Conservation (phyloP, 2,329 filamentous ascomycete genomes). For the Fusarium keratoplasticum region DNA sequence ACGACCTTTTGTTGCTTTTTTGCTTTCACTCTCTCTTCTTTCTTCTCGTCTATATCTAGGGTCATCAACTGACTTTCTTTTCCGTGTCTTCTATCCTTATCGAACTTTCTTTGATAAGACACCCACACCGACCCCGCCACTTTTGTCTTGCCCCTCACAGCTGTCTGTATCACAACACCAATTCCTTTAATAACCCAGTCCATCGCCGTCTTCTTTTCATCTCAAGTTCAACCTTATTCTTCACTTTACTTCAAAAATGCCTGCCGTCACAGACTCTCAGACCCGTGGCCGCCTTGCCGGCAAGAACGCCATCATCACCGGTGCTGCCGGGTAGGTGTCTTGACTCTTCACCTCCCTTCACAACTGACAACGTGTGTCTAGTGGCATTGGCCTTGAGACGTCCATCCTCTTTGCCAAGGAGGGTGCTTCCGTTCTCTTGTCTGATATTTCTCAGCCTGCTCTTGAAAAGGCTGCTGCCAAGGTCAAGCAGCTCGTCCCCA, state of each 20-base stretch:
- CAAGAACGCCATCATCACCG: constrained; percentile 80
- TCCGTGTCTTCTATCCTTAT: constrained; percentile 16
- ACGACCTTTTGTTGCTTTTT: constrained; percentile 4
- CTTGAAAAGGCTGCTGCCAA: constrained; percentile 82
- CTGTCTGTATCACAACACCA: constrained; percentile 10
- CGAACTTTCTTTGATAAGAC: constrained; percentile 27
- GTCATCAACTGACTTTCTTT: not conserved
- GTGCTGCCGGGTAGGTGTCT: constrained; percentile 81
- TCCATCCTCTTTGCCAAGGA: constrained; percentile 90
- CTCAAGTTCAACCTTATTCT: not conserved
- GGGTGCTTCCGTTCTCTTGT: constrained; percentile 86
- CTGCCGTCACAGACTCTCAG: constrained; percentile 39
- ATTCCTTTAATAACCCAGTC: constrained; percentile 6
- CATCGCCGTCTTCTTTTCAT: constrained; percentile 5
- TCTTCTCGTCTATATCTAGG: not conserved
- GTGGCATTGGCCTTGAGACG: constrained; percentile 94
- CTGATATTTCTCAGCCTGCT: constrained; percentile 83
- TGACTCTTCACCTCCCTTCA: not conserved
- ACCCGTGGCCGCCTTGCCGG: constrained; percentile 64
- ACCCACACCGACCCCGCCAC: constrained; percentile 1
- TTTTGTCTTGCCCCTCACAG: not conserved
- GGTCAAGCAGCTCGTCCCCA: constrained; percentile 77
- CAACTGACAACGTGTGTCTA: constrained; percentile 49
- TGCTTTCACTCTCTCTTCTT: not conserved
- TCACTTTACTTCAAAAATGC: constrained; percentile 22